Conservation (phyloP, 257 asterid genomes). For the Solanum medicagineum region DNA sequence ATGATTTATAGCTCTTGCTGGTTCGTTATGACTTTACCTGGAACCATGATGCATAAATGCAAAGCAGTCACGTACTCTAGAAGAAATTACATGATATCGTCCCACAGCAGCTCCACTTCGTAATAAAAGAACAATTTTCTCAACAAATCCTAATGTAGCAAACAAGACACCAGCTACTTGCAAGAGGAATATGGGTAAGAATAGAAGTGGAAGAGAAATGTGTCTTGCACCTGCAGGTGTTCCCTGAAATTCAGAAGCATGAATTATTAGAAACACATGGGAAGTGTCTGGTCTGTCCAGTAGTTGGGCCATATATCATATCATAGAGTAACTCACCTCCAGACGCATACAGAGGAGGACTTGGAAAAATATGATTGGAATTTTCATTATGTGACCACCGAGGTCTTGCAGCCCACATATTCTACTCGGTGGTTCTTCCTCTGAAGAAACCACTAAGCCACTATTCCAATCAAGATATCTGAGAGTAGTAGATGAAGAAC, state of each 20-base stretch:
- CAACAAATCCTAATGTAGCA: slow-evolving; percentile 51
- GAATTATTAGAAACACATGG: background rate
- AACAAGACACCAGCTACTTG: slow-evolving; percentile 82
- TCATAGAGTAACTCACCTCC: slow-evolving; percentile 41
- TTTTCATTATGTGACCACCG: slow-evolving; percentile 95
- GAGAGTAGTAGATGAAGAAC: slow-evolving; percentile 59
- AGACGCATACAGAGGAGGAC: slow-evolving; percentile 91
- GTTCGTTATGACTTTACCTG: slow-evolving; percentile 32
- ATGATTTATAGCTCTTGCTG: background rate
- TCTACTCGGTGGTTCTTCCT: slow-evolving; percentile 47
- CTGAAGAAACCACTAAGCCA: slow-evolving; percentile 62
- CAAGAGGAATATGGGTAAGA: slow-evolving; percentile 76
- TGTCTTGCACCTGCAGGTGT: slow-evolving; percentile 63
- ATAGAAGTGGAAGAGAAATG: slow-evolving; percentile 65
- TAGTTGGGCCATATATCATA: background rate
- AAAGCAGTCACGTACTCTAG: slow-evolving; percentile 65
- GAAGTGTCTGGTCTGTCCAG: background rate
- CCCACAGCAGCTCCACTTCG: slow-evolving; percentile 59
- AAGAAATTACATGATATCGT: slow-evolving; percentile 46
- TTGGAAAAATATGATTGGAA: slow-evolving; percentile 76
- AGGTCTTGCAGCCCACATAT: slow-evolving; percentile 75
- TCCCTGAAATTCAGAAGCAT: slow-evolving; percentile 47
- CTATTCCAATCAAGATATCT: slow-evolving; percentile 77
- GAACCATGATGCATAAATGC: slow-evolving; percentile 87
- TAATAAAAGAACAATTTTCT: slow-evolving; percentile 51